These are phyloP conservation scores for Globisporangium yorkense DNA, from an alignment of 352 stramenopile species.

Conservation along the genomic window DNA sequence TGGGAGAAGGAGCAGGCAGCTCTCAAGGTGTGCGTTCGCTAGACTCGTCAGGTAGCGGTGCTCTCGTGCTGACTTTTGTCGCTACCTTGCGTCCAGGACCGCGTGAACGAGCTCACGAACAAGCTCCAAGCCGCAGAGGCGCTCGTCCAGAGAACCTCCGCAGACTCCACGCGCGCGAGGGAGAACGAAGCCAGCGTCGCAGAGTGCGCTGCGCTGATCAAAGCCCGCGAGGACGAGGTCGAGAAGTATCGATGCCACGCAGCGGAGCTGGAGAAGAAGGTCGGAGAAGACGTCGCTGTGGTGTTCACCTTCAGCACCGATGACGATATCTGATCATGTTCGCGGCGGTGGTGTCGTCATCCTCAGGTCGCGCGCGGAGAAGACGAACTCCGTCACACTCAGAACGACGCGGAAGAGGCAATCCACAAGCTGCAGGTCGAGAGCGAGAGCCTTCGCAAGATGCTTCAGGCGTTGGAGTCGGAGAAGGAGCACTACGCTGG, in stretches of 20 bases:
- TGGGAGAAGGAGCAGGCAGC: conserved; percentile 42
- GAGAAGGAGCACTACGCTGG: conserved; percentile 42
- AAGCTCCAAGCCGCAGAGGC: conserved; percentile 55
- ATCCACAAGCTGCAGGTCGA: conserved; percentile 47
- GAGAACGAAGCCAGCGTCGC: conserved; percentile 17
- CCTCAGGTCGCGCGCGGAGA: conserved; percentile 38
- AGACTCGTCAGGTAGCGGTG: neutral
- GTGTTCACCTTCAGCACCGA: neutral
- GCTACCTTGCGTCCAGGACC: conserved; percentile 17
- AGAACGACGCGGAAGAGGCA: conserved; percentile 41
- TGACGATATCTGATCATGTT: neutral
- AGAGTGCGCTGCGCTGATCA: conserved; percentile 25
- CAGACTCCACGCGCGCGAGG: conserved; percentile 8
- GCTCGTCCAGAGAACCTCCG: conserved; percentile 24
- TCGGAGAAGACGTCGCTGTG: conserved; percentile 3
- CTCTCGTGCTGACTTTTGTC: neutral
- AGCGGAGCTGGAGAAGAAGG: conserved; percentile 44
- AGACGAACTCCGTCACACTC: conserved; percentile 27
- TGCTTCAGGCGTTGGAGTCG: conserved; percentile 38
- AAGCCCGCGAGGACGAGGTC: conserved; percentile 39
- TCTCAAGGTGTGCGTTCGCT: conserved; percentile 31
- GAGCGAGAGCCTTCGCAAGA: conserved; percentile 35
- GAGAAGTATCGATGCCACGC: conserved; percentile 38
- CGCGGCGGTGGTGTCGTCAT: neutral
- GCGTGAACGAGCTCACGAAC: conserved; percentile 40